Evolutionary conservation across 108 stramenopile genomes (phyloP), one percentile per base, ranked within the genome.

Genomic region (Seminavis robusta): DNA sequence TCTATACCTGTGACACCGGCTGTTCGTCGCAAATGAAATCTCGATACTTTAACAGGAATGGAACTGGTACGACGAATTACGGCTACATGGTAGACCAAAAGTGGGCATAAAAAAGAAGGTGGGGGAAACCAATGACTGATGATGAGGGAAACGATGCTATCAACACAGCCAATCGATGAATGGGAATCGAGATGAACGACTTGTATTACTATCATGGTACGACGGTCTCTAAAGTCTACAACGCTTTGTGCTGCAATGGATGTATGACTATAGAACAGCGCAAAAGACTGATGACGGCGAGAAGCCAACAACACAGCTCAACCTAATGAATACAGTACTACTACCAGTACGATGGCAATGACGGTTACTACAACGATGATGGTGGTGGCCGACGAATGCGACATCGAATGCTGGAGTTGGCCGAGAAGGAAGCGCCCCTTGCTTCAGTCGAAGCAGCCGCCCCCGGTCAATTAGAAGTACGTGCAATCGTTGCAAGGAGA

Each of bases 21-120:
- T 93, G 91, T 50, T 52, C 51, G 5, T 81, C n/a, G n/a, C 83
- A 4, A 59, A 72, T 9, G 47, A 67, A 38, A 71, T 93, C n/a
- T 75, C 85, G 69, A 74, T 17, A 74, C 75, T 9, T 93, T 89
- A 79, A 81, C 64, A 89, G 85, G 62, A 71, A 5, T 69, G 68
- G n/a, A 79, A 52, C 31, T 93, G 85, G 85, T 93, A 93, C 45
- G 88, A 93, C 52, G 91, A 93, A 52, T 76, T n/a, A n/a, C n/a
- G n/a, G 84, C 43, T 88, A 79, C 64, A 92, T 92, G n/a, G n/a
- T n/a, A n/a, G 41, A 65, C 60, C 23, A 26, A 75, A 45, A 52
- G 64, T 46, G 83, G 83, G 9, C 52, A 65, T 34, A 76, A 75
- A 53, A 72, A 71, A n/a, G n/a, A n/a, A n/a, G n/a, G n/a, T 54